Percentiles rank a stretch among this genome's conserved stretches.
phyloP scores from a whole-genome alignment of 306 rosid species.

The Quercus bicolor region DNA sequence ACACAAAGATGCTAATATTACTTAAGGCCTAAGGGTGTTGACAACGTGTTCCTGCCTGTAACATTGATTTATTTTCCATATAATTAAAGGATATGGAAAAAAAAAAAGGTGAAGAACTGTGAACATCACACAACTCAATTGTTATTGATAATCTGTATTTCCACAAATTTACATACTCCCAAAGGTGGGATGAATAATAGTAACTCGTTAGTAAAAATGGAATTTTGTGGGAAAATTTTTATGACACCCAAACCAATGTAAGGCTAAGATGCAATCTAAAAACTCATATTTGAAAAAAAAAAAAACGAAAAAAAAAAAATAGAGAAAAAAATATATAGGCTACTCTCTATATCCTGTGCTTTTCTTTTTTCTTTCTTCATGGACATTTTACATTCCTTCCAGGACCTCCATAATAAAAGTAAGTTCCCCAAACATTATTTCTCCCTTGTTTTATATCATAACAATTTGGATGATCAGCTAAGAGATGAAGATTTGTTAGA shows the following conservation, averaged over 20 bases:
- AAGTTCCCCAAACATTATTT: slow-evolving; percentile 88
- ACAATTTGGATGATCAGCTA: slow-evolving; percentile 85
- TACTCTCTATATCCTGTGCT: slow-evolving; percentile 19
- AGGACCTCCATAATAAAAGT: slow-evolving; percentile 98
- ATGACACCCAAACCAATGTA: slow-evolving; percentile 36
- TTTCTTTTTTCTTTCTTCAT: slow-evolving; percentile 26
- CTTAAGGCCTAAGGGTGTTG: not conserved
- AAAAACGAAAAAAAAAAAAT: not conserved
- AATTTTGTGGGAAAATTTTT: slow-evolving; percentile 25
- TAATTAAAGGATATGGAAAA: not conserved
- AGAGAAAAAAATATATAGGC: slow-evolving; percentile 6
- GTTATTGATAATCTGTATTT: slow-evolving; percentile 30
- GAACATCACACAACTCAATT: slow-evolving; percentile 21
- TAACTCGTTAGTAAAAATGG: slow-evolving; percentile 25
- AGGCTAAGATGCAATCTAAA: slow-evolving; percentile 23
- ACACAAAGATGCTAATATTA: too few relatives aligned
- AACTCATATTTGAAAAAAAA: slow-evolving; percentile 15
- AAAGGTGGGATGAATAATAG: slow-evolving; percentile 25
- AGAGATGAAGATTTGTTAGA: slow-evolving; percentile 60
- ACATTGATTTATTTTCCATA: not conserved
- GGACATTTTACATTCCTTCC: slow-evolving; percentile 95
- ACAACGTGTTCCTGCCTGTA: not conserved
- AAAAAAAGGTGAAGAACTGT: slow-evolving; percentile 1
- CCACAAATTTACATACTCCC: slow-evolving; percentile 50
- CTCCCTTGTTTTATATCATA: slow-evolving; percentile 80